Base-by-base conservation (phyloP, 2,329 filamentous ascomycete species). In the Paecilomyces formosus region DNA sequence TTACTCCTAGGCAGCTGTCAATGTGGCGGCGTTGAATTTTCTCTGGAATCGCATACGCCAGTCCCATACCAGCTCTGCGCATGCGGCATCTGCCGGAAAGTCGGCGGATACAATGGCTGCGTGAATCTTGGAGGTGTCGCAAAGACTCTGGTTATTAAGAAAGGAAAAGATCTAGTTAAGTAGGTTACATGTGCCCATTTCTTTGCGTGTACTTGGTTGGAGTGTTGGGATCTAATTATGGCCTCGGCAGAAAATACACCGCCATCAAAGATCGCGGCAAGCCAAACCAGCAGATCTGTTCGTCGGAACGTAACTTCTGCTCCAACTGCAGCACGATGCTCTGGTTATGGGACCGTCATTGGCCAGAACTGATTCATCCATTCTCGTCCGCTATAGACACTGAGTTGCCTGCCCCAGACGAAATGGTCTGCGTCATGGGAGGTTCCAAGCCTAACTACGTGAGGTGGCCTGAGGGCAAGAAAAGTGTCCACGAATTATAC, bases 301-400 rank as follows among this genome's bases (percentile, higher is more conserved):
- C 69, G 0, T 79, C 76, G 0, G 76, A 80, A 65, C 71, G 78
- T 11, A 78, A 70, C 62, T 81, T 80, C 61, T 80, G 77, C 63
- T 74, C 72, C 2, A 76, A 77, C 55, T 81, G 78, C 65, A 74
- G 76, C 54, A 71, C 72, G 4, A 79, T 79, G 76, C 66, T 79
- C 5, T 79, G 78, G 78, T 62, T 80, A 3, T 79, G 75, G 74
- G 77, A 80, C 63, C 66, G 72, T 21, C 69, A 74, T 15, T 80
- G 76, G 76, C 78, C 77, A 0, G 76, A 80, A 60, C 57, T 80
- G 56, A 78, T 79, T 55, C 78, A 80, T 64, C 79, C 77, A 1
- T 81, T 80, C 67, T 77, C 78, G 3, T 76, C 76, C 8, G 78
- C 78, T 21, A 79, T 81, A 61, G 78, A 80, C 66, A 78, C 75